Conservation (phyloP, 768 basidiomycete species). For the Lactarius psammicola region DNA sequence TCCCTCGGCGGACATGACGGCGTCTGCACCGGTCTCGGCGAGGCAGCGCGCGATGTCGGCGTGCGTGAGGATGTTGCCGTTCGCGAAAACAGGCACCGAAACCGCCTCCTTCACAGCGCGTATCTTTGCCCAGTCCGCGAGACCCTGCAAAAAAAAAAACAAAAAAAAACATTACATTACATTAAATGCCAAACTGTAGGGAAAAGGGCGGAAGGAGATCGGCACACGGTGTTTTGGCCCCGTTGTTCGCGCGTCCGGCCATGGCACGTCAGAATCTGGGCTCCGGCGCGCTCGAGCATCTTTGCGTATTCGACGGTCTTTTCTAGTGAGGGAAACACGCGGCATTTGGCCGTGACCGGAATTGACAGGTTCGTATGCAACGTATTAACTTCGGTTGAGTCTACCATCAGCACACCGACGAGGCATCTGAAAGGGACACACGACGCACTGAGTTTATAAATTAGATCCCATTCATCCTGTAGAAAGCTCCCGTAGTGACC, state of each 20-base stretch:
- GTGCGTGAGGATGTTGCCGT: conserved; percentile 90
- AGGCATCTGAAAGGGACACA: background rate
- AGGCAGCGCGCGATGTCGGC: conserved; percentile 82
- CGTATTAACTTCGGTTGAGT: conserved; percentile 62
- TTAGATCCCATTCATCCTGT: conserved; percentile 93
- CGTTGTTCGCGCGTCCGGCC: conserved; percentile 90
- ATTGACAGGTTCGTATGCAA: conserved; percentile 80
- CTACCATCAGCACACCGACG: background rate
- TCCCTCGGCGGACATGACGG: conserved; percentile 93
- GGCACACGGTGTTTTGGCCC: conserved; percentile 71
- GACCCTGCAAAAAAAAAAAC: conserved; percentile 62
- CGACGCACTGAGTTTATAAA: conserved; percentile 70
- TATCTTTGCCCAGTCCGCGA: conserved; percentile 90
- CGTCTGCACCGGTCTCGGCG: conserved; percentile 82
- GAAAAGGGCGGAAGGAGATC: conserved; percentile 7
- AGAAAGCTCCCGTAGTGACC: conserved; percentile 89
- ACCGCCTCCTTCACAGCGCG: conserved; percentile 88
- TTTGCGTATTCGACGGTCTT: conserved; percentile 92
- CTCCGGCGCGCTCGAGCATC: conserved; percentile 94
- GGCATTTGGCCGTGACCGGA: conserved; percentile 97
- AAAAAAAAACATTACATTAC: too few relatives aligned
- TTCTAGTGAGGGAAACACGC: conserved; percentile 81
- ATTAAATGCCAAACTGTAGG: background rate
- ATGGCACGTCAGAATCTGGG: conserved; percentile 92
- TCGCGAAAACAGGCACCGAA: conserved; percentile 91